Percentiles rank a stretch among this genome's conserved stretches.
Evolutionary conservation across 345 rosid genomes (phyloP).

Genomic region (Dipteronia sinensis): DNA sequence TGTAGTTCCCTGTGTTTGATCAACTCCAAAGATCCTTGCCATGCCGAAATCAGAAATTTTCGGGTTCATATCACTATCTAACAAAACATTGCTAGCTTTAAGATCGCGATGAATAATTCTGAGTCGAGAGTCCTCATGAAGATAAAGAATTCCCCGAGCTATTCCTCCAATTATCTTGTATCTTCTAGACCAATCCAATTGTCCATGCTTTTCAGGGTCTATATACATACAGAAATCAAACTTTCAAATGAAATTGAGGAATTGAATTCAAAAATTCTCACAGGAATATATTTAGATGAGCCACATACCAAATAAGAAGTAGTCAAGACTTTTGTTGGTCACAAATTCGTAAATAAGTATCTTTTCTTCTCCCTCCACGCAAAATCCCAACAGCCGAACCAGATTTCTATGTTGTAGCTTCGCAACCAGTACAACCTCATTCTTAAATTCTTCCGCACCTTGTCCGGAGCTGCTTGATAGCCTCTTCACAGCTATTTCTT

Average conservation of each 20-base stretch:
- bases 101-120: conserved; percentile 13
- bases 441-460: conserved; percentile 33
- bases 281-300: not conserved
- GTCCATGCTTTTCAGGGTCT: not conserved
- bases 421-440: conserved; percentile 34
- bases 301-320: conserved; percentile 23
- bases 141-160: conserved; percentile 15
- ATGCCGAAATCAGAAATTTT: conserved; percentile 4
- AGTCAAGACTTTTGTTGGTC: conserved; percentile 37
- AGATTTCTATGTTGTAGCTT: conserved; percentile 42
- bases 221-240: not conserved
- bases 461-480: conserved; percentile 27
- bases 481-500: conserved; percentile 35
- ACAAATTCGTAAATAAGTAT: conserved; percentile 38
- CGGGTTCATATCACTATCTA: conserved; percentile 2
- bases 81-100: not conserved
- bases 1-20: too few species aligned
- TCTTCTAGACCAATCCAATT: not conserved
- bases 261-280: too few species aligned
- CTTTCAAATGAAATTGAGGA: not conserved
- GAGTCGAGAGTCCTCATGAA: not conserved
- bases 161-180: conserved; percentile 10
- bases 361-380: conserved; percentile 38
- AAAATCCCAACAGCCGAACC: conserved; percentile 37
- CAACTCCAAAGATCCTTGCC: not conserved